Evolutionary conservation across 768 basidiomycete genomes (phyloP).

Genomic region (Russula foetens): DNA sequence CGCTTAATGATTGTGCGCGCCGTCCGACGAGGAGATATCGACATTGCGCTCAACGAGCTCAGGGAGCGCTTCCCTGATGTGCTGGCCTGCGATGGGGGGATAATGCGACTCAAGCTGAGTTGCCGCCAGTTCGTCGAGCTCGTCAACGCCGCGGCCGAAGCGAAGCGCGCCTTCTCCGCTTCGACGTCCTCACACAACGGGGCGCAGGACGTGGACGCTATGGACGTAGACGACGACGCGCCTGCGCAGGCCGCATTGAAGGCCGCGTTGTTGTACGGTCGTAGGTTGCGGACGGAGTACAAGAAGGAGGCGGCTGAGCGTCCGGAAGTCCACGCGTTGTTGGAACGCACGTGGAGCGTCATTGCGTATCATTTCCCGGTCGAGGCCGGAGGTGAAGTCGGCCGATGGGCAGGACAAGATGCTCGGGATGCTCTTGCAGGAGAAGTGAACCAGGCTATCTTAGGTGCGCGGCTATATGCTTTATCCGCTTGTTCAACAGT

Average conservation of each 20-base stretch:
- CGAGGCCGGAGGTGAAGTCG: slow-evolving; percentile 54
- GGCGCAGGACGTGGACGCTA: slow-evolving; percentile 26
- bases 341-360: slow-evolving; percentile 70
- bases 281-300: slow-evolving; percentile 60
- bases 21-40: slow-evolving; percentile 62
- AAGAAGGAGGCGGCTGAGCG: slow-evolving; percentile 44
- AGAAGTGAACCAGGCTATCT: slow-evolving; percentile 74
- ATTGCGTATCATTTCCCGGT: slow-evolving; percentile 74
- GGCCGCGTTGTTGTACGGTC: slow-evolving; percentile 66
- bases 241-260: slow-evolving; percentile 47
- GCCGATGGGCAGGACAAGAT: slow-evolving; percentile 59
- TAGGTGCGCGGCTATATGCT: slow-evolving; percentile 44
- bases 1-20: slow-evolving; percentile 67
- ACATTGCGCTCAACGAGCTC: slow-evolving; percentile 53
- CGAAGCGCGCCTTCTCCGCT: slow-evolving; percentile 9
- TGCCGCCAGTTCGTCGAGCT: slow-evolving; percentile 85
- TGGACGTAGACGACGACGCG: slow-evolving; percentile 51
- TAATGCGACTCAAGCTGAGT: slow-evolving; percentile 73
- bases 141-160: slow-evolving; percentile 17
- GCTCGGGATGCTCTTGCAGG: slow-evolving; percentile 59
- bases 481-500: not conserved
- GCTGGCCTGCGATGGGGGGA: slow-evolving; percentile 55
- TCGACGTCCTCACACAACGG: not conserved
- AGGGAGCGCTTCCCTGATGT: slow-evolving; percentile 52
- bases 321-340: slow-evolving; percentile 53